Percentiles rank a stretch among this genome's conserved stretches.
These are phyloP conservation scores for Blastobotrys persicus DNA, from an alignment of 1,139 yeast species.

Conservation along the genomic window DNA sequence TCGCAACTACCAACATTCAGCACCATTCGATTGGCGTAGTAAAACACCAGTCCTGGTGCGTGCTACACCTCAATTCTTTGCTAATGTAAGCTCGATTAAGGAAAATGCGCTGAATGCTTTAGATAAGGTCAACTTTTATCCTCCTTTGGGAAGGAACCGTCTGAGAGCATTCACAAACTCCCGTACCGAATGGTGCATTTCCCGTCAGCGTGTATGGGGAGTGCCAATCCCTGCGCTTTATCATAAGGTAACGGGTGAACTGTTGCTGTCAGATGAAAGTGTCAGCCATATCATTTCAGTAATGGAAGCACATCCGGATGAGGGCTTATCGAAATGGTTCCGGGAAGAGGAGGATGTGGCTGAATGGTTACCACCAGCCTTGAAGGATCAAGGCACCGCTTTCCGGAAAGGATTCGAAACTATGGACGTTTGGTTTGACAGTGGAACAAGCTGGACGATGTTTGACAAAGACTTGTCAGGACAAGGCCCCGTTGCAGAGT, in stretches of 20 bases:
- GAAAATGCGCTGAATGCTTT: constrained; percentile 58
- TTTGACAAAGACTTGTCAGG: constrained; percentile 38
- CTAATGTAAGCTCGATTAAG: constrained; percentile 76
- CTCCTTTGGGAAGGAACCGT: constrained; percentile 69
- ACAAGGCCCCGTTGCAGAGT: constrained; percentile 51
- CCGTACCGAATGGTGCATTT: constrained; percentile 96
- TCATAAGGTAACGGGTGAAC: constrained; percentile 55
- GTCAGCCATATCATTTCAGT: constrained; percentile 54
- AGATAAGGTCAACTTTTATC: constrained; percentile 63
- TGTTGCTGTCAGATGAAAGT: constrained; percentile 51
- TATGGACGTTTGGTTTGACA: constrained; percentile 99
- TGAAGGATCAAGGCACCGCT: constrained; percentile 38
- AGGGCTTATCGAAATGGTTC: constrained; percentile 44
- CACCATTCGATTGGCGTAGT: constrained; percentile 97
- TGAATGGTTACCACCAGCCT: constrained; percentile 67
- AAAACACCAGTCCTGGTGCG: constrained; percentile 92
- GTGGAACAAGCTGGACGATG: constrained; percentile 90
- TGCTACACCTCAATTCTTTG: constrained; percentile 97
- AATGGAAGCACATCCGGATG: constrained; percentile 62
- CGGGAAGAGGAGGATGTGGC: constrained; percentile 49
- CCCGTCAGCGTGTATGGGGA: constrained; percentile 98
- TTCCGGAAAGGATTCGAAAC: constrained; percentile 78
- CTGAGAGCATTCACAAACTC: constrained; percentile 68
- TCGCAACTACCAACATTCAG: constrained; percentile 66
- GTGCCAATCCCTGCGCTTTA: constrained; percentile 93